Percentiles rank a stretch among this genome's conserved stretches.
These are phyloP conservation scores for Effrenium voratum DNA, from an alignment of 73 alveolate genomes.

Conservation along the genomic window DNA sequence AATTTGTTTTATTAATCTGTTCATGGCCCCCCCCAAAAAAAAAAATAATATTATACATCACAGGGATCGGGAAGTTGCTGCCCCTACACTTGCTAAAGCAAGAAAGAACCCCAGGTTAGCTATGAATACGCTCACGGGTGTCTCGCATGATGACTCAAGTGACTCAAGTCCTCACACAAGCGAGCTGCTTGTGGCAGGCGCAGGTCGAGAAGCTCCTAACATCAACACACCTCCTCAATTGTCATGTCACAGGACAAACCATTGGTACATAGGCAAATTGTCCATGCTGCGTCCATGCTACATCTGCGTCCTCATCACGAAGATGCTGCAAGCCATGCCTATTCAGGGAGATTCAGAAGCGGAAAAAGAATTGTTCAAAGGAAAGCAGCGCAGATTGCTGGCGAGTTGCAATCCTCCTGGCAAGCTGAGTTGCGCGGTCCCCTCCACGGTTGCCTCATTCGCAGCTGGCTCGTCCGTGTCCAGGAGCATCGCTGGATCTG, in stretches of 20 bases:
- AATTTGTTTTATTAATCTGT: too few relatives aligned
- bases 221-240: not conserved
- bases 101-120: too few relatives aligned
- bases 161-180: not conserved
- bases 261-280: not conserved
- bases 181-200: not conserved
- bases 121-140: too few relatives aligned
- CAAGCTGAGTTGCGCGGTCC: not conserved
- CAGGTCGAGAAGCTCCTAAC: not conserved
- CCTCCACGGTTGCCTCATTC: not conserved
- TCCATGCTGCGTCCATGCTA: not conserved
- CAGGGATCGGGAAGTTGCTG: too few relatives aligned
- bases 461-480: not conserved
- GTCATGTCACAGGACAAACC: not conserved
- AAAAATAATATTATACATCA: too few relatives aligned
- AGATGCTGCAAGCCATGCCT: not conserved
- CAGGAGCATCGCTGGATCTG: too few relatives aligned
- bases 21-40: too few relatives aligned
- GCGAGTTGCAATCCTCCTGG: not conserved
- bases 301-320: not conserved
- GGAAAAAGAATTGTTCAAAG: not conserved
- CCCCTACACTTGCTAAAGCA: too few relatives aligned
- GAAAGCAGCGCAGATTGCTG: not conserved
- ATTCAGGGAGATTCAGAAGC: not conserved
- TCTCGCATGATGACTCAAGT: too few relatives aligned